Evolutionary conservation across 208 protist genomes (phyloP), one percentile per base, ranked within the genome.

Genomic region (Wallacemonas collosoma): DNA sequence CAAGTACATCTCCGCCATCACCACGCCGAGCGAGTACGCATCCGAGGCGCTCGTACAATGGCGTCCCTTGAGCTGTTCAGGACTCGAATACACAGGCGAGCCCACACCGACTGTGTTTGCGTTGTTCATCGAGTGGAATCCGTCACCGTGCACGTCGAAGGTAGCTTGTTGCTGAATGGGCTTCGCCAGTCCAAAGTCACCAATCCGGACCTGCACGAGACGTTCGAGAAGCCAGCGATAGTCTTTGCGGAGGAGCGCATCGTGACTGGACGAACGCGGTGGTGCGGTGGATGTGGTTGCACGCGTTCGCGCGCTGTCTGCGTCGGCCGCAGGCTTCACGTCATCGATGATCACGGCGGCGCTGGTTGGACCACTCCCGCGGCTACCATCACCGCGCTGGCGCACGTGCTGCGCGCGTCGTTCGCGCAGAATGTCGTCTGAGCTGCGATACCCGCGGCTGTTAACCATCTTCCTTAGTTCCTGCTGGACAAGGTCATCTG

Each of bases 1-100:
- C n/a, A 94, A 17, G 66, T 97, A 97, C 84, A 95, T 87, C 79
- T 97, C 89, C 7, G 87, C 85, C 38, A 95, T 62, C 40, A 97
- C 58, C 1, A 97, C 75, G n/a, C 87, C 92, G 11, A 87, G 39
- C 0, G 89, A 83, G 64, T 88, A 97, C 9, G 75, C 79, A 64
- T 97, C 92, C 0, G 89, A 87, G 50, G 82, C 80, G 14, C 81
- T 41, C 2, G 85, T 93, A 72, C 84, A 91, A 1, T 83, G 47
- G 11, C 77, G 72, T 4, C 89, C 89, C 5, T 77, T 71, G 6
- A 95, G 75, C 75, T 97, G 92, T 85, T 97, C 92, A 7, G 92
- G 92, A 62, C 88, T 94, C 1, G 88, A 86, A 79, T 97, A 97
- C 53, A 97, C 79, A 3, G 92, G 88, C 0, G 92, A 94, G 73